These are phyloP conservation scores for Dunaliella primolecta DNA, from an alignment of 139 green algal genomes.

Conservation along the genomic window DNA sequence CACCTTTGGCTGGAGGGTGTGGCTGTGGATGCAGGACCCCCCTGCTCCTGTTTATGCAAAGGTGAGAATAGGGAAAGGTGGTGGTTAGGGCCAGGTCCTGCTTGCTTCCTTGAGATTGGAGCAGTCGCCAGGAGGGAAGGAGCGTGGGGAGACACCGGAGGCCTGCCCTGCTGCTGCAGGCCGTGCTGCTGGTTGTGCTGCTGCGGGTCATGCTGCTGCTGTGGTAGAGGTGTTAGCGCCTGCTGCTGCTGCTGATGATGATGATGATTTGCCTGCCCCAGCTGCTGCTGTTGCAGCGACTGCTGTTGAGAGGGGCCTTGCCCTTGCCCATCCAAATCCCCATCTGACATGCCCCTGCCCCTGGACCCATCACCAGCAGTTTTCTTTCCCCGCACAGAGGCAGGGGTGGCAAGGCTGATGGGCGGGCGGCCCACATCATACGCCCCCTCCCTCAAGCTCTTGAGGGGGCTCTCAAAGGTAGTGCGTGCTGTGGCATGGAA, in stretches of 20 bases:
- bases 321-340: background rate
- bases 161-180: background rate
- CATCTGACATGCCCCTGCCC: no score
- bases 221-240: background rate
- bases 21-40: background rate
- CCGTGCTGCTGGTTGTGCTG: background rate
- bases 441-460: background rate
- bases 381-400: background rate
- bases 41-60: background rate
- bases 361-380: background rate
- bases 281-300: background rate
- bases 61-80: constrained; percentile 18
- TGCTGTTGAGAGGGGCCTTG: constrained; percentile 23
- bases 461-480: no score
- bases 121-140: background rate
- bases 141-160: background rate
- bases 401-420: background rate
- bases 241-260: background rate
- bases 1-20: constrained; percentile 28
- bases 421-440: background rate
- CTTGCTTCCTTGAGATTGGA: background rate
- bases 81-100: no score
- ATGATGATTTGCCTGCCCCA: background rate
- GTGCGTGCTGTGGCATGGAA: no score
- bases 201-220: constrained; percentile 13